phyloP scores from a whole-genome alignment of 148 eudicot species.

The Polygonum maritimum region DNA sequence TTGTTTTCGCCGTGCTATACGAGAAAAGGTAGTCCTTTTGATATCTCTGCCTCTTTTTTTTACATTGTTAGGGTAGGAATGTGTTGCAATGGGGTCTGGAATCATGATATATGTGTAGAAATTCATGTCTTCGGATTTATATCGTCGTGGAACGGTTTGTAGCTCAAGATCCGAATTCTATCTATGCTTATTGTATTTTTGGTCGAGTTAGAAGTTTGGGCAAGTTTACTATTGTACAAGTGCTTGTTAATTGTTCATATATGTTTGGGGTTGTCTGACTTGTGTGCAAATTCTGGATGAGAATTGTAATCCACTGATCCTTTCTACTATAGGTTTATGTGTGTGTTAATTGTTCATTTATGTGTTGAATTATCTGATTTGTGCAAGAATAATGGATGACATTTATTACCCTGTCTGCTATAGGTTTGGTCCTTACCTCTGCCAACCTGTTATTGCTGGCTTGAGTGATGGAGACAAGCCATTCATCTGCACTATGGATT shows the following conservation, averaged over 20 bases:
- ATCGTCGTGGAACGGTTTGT: background rate
- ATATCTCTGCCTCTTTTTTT: background rate
- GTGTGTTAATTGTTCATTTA: background rate
- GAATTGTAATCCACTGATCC: background rate
- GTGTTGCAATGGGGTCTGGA: background rate
- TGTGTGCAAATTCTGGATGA: background rate
- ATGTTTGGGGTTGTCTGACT: background rate
- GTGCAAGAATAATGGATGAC: background rate
- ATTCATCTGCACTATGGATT: slow-evolving; percentile 97
- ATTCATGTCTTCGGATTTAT: background rate
- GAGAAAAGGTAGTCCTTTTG: slow-evolving; percentile 66
- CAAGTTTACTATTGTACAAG: no score
- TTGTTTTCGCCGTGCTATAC: slow-evolving; percentile 84
- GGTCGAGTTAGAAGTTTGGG: no score
- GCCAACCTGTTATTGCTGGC: slow-evolving; percentile 97
- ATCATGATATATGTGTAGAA: background rate
- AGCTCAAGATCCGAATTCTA: background rate
- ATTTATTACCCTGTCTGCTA: background rate
- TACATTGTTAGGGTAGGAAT: background rate
- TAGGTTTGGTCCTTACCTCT: slow-evolving; percentile 94
- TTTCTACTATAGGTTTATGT: slow-evolving; percentile 35
- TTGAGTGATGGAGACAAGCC: slow-evolving; percentile 86
- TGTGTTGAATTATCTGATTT: background rate
- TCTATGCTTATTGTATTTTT: no score
- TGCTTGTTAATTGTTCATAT: background rate